Percentiles rank a stretch among this genome's conserved stretches.
These are phyloP conservation scores for Hypericum androsaemum DNA, from an alignment of 345 rosid genomes.

Conservation along the genomic window DNA sequence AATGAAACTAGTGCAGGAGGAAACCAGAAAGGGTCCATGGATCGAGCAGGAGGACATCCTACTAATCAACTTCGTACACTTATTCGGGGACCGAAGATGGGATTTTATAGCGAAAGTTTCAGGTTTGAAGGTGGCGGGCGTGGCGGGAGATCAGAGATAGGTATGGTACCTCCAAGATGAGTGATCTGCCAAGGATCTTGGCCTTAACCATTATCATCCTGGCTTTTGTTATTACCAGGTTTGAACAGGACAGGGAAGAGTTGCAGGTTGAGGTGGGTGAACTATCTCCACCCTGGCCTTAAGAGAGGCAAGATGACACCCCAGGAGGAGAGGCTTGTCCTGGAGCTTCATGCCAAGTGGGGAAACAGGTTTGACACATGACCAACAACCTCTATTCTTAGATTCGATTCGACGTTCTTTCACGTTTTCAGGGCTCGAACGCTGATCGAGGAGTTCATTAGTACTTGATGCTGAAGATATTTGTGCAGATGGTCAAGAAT, in stretches of 20 bases:
- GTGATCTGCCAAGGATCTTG: conserved; percentile 36
- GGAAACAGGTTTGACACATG: conserved; percentile 69
- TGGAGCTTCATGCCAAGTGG: conserved; percentile 90
- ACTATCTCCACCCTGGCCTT: conserved; percentile 92
- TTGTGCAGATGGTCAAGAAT: conserved; percentile 92
- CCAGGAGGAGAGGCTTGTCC: conserved; percentile 81
- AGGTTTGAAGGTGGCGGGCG: conserved; percentile 96
- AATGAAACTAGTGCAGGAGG: conserved; percentile 61
- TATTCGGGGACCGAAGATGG: conserved; percentile 97
- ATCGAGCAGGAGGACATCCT: conserved; percentile 86
- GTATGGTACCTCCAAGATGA: conserved; percentile 51
- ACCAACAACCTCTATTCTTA: background rate
- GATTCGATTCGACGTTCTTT: background rate
- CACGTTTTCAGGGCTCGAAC: background rate
- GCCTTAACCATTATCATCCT: conserved; percentile 32
- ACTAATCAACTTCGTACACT: conserved; percentile 73
- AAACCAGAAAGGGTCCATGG: conserved; percentile 88
- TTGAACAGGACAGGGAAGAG: conserved; percentile 96
- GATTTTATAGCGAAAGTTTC: conserved; percentile 96
- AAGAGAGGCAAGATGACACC: conserved; percentile 95
- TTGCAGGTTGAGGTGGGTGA: conserved; percentile 99
- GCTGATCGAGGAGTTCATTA: conserved; percentile 1
- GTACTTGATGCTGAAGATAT: background rate
- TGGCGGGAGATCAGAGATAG: conserved; percentile 75
- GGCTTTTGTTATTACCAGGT: conserved; percentile 67